Conservation (phyloP, 2,329 filamentous ascomycete genomes). For the Aureobasidium uvarum region DNA sequence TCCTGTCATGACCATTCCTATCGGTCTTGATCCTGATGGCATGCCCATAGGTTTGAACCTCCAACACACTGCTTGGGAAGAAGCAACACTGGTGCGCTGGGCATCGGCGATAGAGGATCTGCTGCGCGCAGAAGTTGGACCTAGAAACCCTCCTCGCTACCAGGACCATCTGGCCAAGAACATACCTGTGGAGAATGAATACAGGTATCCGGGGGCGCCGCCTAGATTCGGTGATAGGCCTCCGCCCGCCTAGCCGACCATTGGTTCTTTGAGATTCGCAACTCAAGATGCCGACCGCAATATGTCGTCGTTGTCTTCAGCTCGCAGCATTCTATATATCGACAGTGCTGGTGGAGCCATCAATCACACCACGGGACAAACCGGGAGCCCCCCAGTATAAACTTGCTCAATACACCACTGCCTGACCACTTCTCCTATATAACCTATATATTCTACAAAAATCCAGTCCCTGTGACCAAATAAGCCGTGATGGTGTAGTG, state of each 20-base stretch:
- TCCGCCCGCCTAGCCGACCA: neutral
- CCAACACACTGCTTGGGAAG: constrained; percentile 37
- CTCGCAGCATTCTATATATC: too few species aligned
- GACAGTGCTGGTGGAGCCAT: neutral
- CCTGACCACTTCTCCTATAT: too few species aligned
- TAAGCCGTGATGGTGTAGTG: too few species aligned
- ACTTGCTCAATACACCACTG: too few species aligned
- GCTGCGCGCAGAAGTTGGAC: constrained; percentile 24
- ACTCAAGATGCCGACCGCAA: too few species aligned
- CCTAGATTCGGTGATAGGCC: constrained; percentile 23
- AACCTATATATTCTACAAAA: too few species aligned
- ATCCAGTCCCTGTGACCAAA: too few species aligned
- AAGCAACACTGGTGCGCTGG: constrained; percentile 37
- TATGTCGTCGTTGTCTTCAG: neutral
- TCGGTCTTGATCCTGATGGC: constrained; percentile 43
- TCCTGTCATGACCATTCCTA: constrained; percentile 36
- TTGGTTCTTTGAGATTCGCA: neutral
- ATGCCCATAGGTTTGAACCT: constrained; percentile 63
- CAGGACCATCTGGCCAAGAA: constrained; percentile 35
- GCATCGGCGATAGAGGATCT: constrained; percentile 45
- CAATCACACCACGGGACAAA: too few species aligned
- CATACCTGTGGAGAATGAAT: constrained; percentile 31
- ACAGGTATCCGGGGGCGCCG: constrained; percentile 17
- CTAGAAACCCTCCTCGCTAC: constrained; percentile 31
- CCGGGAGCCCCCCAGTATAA: too few species aligned